Percentiles rank a stretch among this genome's conserved stretches.
These are phyloP conservation scores for Catunica adiposa DNA, from an alignment of 2,329 filamentous ascomycete genomes.

Conservation along the genomic window DNA sequence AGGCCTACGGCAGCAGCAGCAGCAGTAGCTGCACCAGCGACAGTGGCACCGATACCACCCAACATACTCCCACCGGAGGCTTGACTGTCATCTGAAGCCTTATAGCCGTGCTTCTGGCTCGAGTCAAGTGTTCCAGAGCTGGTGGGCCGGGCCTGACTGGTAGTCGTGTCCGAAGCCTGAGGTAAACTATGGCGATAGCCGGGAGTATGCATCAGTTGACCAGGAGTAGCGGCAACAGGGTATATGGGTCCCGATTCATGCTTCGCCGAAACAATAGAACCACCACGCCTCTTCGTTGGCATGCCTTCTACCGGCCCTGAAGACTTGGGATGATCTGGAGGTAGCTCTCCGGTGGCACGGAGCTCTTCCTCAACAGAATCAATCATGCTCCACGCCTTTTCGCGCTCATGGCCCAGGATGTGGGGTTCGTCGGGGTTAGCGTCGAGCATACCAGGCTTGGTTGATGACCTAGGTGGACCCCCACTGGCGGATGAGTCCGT, in stretches of 20 bases:
- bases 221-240: slow-evolving; percentile 8
- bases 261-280: slow-evolving; percentile 5
- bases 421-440: slow-evolving; percentile 11
- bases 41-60: slow-evolving; percentile 11
- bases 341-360: slow-evolving; percentile 24
- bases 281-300: not conserved
- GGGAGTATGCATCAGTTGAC: slow-evolving; percentile 11
- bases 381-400: slow-evolving; percentile 24
- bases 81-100: not conserved
- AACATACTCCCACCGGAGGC: slow-evolving; percentile 4
- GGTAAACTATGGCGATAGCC: slow-evolving; percentile 6
- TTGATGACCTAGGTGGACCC: not conserved
- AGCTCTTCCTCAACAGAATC: slow-evolving; percentile 39
- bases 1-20: slow-evolving; percentile 12
- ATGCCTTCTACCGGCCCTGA: not conserved
- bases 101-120: not conserved
- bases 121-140: not conserved
- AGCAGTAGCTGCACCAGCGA: slow-evolving; percentile 13
- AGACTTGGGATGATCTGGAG: slow-evolving; percentile 2
- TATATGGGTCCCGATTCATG: slow-evolving; percentile 7
- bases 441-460: slow-evolving; percentile 1
- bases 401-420: slow-evolving; percentile 8
- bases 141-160: not conserved
- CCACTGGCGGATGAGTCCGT: not conserved
- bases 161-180: not conserved